Evolutionary conservation across 192 early-diverging fungal species (phyloP), one percentile per base, ranked within the genome.

Genomic region (Coemansia sp.): DNA sequence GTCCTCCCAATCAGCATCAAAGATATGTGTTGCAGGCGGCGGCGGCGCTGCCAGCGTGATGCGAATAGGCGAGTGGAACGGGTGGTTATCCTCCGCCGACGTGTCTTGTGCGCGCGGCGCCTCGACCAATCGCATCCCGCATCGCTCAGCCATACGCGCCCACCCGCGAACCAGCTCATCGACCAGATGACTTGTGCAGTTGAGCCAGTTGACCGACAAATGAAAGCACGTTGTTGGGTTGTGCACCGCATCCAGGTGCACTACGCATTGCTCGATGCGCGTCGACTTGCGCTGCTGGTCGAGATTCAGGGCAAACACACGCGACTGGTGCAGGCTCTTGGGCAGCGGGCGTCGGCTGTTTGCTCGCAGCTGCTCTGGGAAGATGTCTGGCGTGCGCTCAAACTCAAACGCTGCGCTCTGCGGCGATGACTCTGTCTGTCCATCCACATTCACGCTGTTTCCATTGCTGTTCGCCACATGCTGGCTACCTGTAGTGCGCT

Each of bases 131-230:
- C 91, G 90, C 22, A 98, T 82, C 9, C 94, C 94, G 63, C 89
- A 93, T 47, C 89, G 88, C 64, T 96, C 93, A 2, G 93, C 93
- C 26, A 84, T 82, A 7, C 91, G 69, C 39, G 82, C 65, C 97
- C 97, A 98, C 5, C 76, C 74, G 39, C 82, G 83, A 23, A 98
- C 80, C 54, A 94, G 69, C 48, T 97, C 94, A 60, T 97, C 92
- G 13, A 98, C 87, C 38, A 94, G 68, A 38, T 90, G 73, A 10
- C 93, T 90, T 2, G 93, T 96, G 74, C 95, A 98, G 43, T 92
- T 93, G 16, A 98, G 76, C 97, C 97, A 98, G 78, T 96, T 88
- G 18, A 98, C 66, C 65, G 94, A 92, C 54, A 98, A 88, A 62
- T 97, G 94, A 66, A 93, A 98, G 69, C 94, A 94, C 53, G 90